phyloP scores from a whole-genome alignment of 345 rosid genomes.

The Turnera subulata region DNA sequence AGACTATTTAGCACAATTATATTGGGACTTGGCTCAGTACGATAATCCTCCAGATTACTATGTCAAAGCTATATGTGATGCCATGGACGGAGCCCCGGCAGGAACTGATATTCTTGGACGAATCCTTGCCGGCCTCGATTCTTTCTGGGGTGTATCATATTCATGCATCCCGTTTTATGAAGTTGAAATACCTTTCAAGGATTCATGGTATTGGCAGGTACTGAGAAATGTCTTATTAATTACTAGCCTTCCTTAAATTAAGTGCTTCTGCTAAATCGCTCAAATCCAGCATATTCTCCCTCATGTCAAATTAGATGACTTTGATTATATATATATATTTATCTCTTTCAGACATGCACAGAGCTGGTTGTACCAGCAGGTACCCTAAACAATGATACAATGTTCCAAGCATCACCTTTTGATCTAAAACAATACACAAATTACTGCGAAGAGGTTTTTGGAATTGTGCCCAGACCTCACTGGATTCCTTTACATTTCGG shows the following conservation, averaged over 20 bases:
- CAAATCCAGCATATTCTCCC: too few species aligned
- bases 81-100: constrained; percentile 18
- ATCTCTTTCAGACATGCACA: constrained; percentile 18
- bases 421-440: constrained; percentile 9
- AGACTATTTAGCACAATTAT: background rate
- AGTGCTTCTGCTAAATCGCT: too few species aligned
- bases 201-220: constrained; percentile 51
- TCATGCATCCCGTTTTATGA: background rate
- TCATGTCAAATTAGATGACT: too few species aligned
- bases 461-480: constrained; percentile 16
- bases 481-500: constrained; percentile 35
- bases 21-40: constrained; percentile 8
- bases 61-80: constrained; percentile 10
- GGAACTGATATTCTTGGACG: constrained; percentile 23
- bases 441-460: constrained; percentile 9
- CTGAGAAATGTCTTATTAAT: background rate
- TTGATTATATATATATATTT: too few species aligned
- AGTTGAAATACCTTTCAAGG: constrained; percentile 1
- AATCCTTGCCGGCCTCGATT: constrained; percentile 18
- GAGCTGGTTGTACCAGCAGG: constrained; percentile 23
- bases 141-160: background rate
- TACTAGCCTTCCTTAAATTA: too few species aligned
- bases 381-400: constrained; percentile 16
- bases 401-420: constrained; percentile 26
- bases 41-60: constrained; percentile 15